phyloP scores from a whole-genome alignment of 495 filamentous ascomycete species.

The Penicillium waksmanii region DNA sequence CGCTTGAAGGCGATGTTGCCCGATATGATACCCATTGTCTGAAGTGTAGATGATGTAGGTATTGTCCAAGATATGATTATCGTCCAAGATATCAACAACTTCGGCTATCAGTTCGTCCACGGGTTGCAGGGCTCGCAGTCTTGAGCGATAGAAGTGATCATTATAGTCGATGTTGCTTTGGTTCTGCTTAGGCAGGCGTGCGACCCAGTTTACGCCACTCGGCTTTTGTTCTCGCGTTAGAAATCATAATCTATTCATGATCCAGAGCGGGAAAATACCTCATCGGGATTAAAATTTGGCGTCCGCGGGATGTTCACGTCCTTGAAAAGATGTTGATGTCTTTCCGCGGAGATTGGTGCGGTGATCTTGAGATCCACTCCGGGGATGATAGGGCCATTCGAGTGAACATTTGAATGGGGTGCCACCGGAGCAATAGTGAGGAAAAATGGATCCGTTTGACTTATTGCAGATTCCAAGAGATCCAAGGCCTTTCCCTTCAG shows the following conservation, averaged over 20 bases:
- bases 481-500: conserved; percentile 56
- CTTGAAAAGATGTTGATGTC: conserved; percentile 16
- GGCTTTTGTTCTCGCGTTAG: conserved; percentile 47
- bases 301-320: conserved; percentile 14
- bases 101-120: conserved; percentile 65
- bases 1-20: conserved; percentile 65
- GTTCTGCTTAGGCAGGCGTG: conserved; percentile 46
- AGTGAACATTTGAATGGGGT: conserved; percentile 58
- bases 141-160: conserved; percentile 60
- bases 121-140: conserved; percentile 57
- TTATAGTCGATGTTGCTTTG: conserved; percentile 58
- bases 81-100: conserved; percentile 49
- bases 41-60: conserved; percentile 68
- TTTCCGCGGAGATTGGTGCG: conserved; percentile 7
- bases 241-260: conserved; percentile 43
- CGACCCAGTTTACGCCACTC: conserved; percentile 61
- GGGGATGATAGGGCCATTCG: conserved; percentile 14
- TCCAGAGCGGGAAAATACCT: conserved; percentile 23
- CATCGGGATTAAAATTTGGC: conserved; percentile 29
- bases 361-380: background rate
- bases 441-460: conserved; percentile 55
- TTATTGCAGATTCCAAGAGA: conserved; percentile 54
- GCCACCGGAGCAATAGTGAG: conserved; percentile 60
- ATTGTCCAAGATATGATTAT: conserved; percentile 55
- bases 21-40: conserved; percentile 71